Conservation (phyloP, 306 rosid genomes). For the Cucumis hystrix region DNA sequence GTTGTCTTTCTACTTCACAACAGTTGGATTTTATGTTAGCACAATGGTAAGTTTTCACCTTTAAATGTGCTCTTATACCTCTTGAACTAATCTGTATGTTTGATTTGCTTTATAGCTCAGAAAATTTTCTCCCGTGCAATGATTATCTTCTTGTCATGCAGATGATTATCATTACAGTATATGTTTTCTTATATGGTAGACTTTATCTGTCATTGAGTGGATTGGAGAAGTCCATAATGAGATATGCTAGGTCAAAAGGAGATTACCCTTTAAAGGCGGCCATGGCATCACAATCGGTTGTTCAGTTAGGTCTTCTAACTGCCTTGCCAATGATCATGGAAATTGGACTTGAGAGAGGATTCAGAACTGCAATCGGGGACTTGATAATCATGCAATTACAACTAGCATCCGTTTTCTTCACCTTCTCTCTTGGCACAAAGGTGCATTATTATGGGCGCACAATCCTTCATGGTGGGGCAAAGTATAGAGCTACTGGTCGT, state of each 20-base stretch:
- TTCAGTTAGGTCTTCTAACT: conserved; percentile 76
- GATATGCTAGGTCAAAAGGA: conserved; percentile 53
- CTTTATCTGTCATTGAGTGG: conserved; percentile 90
- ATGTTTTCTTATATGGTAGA: conserved; percentile 70
- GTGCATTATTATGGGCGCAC: conserved; percentile 88
- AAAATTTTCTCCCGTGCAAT: not conserved
- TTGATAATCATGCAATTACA: conserved; percentile 80
- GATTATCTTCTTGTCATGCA: conserved; percentile 20
- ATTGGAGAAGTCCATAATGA: conserved; percentile 56
- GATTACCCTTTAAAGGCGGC: conserved; percentile 48
- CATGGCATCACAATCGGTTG: conserved; percentile 72
- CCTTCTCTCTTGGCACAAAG: conserved; percentile 89
- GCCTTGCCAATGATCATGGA: conserved; percentile 97
- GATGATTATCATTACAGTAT: conserved; percentile 68
- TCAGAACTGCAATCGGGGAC: conserved; percentile 75
- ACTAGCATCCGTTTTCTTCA: conserved; percentile 92
- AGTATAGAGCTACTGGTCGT: conserved; percentile 97
- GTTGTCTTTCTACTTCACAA: conserved; percentile 78
- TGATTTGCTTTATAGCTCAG: not conserved
- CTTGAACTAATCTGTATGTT: not conserved
- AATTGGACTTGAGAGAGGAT: conserved; percentile 95
- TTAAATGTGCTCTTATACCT: not conserved
- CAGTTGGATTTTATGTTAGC: conserved; percentile 82
- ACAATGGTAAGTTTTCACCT: conserved; percentile 52
- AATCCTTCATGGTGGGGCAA: conserved; percentile 89